These are phyloP conservation scores for Kwoniella bestiolae DNA, from an alignment of 768 basidiomycete species.

Conservation along the genomic window DNA sequence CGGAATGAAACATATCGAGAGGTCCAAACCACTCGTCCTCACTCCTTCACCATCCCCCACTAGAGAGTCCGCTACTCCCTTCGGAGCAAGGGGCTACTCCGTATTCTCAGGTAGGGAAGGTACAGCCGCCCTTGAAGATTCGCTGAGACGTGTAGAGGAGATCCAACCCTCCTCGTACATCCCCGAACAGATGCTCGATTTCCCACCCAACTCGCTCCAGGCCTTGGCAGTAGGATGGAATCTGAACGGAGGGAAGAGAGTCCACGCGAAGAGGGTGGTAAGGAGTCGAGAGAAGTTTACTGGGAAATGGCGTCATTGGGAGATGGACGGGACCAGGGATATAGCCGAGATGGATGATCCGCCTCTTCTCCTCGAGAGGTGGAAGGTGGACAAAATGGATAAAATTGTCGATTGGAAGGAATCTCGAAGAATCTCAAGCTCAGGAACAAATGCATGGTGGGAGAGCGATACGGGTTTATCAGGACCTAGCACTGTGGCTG, in stretches of 20 bases:
- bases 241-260: slow-evolving; percentile 47
- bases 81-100: slow-evolving; percentile 21
- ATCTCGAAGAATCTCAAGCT: slow-evolving; percentile 9
- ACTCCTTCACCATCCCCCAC: slow-evolving; percentile 54
- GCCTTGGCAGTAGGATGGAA: slow-evolving; percentile 53
- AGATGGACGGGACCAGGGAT: slow-evolving; percentile 46
- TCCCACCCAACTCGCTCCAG: slow-evolving; percentile 45
- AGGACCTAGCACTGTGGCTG: slow-evolving; percentile 22
- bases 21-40: slow-evolving; percentile 39
- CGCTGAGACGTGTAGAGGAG: slow-evolving; percentile 14
- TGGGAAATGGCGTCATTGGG: slow-evolving; percentile 56
- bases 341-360: slow-evolving; percentile 54
- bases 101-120: slow-evolving; percentile 32
- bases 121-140: slow-evolving; percentile 27
- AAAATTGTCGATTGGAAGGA: slow-evolving; percentile 46
- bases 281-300: slow-evolving; percentile 50
- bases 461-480: slow-evolving; percentile 37
- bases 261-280: slow-evolving; percentile 44
- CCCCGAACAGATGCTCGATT: slow-evolving; percentile 53
- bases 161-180: slow-evolving; percentile 40
- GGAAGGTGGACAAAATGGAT: slow-evolving; percentile 6
- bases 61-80: slow-evolving; percentile 31
- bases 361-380: slow-evolving; percentile 26
- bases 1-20: slow-evolving; percentile 48
- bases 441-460: slow-evolving; percentile 31